Base-by-base conservation (phyloP, 2,329 filamentous ascomycete genomes). In the Orbilia oligospora region DNA sequence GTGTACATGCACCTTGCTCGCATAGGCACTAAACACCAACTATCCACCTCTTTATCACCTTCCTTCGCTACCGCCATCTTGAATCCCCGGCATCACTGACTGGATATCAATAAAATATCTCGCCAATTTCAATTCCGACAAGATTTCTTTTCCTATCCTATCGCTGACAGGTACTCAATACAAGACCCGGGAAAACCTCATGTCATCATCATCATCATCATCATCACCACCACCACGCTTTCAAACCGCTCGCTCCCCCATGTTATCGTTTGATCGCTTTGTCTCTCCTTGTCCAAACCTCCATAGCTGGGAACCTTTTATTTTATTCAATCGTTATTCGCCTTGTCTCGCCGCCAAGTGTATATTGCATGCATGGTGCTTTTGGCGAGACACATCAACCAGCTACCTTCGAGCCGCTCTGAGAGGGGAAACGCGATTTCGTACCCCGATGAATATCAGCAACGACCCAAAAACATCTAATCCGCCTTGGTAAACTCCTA, bases 371-470 rank as follows among this genome's bases (percentile, higher is more conserved):
- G 55, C 55, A 61, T 61, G 56, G 56, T 61, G 10, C 36, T 44
- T 44, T 61, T 36, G 18, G 56, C 56, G 36, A 61, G 24, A 20
- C 12, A 61, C 14, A 30, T 24, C 51, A 18, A 27, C 33, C 56
- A 61, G 56, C 56, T 44, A 33, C 56, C 20, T 27, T 41, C 36
- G 12, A 51, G 49, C 63, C 38, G 12, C 27, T 27, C 27, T 55
- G 36, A 46, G 56, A n/a, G 66, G 49, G 30, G 38, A 71, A 48
- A 48, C 55, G 55, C 67, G 67, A 53, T 64, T 64, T 61, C 56
- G 44, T 36, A 22, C 22, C 30, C 24, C 9, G 55, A 41, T 30
- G 22, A 61, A 48, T 27, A 49, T 71, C 51, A 30, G 46, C 30
- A 51, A 30, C n/a, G 44, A 36, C 14, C 22, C n/a, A n/a, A 53